Base-by-base conservation (phyloP, 2,329 filamentous ascomycete genomes). In the Polychaeton citri region DNA sequence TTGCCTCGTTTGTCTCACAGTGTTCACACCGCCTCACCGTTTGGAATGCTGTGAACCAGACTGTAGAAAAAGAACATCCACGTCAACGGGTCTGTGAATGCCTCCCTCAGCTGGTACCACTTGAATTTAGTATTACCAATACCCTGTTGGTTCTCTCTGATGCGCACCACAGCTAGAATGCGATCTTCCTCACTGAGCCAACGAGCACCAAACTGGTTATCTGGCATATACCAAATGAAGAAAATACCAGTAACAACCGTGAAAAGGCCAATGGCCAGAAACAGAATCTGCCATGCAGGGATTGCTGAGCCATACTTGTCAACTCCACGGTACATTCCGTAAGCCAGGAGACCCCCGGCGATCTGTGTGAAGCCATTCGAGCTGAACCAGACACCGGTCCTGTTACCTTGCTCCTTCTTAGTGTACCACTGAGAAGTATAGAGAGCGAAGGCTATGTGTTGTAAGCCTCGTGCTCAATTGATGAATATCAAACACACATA, bases 401-500 rank as follows among this genome's bases (percentile, higher is more conserved):
- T 61, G 0, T 65, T 60, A 2, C 72, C 74, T 58, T 82, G 78
- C 51, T 83, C 78, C 36, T 65, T 64, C 52, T 76, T 76, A 1
- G 79, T 82, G 47, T 81, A 84, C 78, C 78, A 83, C 57, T 81
- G 74, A 3, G 65, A 72, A 1, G 77, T 81, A 45, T 83, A 67
- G 1, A 83, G 62, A 0, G 74, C 71, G 46, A 81, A 81, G 0
- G 74, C 74, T 24, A 24, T 7, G n/a, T n/a, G n/a, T n/a, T n/a
- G n/a, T n/a, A n/a, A n/a, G n/a, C n/a, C n/a, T n/a, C n/a, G n/a
- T n/a, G n/a, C n/a, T n/a, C n/a, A n/a, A n/a, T n/a, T n/a, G n/a
- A n/a, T n/a, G n/a, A n/a, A n/a, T n/a, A n/a, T n/a, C n/a, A n/a
- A n/a, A 24, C 7, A 24, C 7, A 24, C 47, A 71, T 72, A 76